Evolutionary conservation across 495 filamentous ascomycete genomes (phyloP).

Genomic region (Aspergillus cristatus): DNA sequence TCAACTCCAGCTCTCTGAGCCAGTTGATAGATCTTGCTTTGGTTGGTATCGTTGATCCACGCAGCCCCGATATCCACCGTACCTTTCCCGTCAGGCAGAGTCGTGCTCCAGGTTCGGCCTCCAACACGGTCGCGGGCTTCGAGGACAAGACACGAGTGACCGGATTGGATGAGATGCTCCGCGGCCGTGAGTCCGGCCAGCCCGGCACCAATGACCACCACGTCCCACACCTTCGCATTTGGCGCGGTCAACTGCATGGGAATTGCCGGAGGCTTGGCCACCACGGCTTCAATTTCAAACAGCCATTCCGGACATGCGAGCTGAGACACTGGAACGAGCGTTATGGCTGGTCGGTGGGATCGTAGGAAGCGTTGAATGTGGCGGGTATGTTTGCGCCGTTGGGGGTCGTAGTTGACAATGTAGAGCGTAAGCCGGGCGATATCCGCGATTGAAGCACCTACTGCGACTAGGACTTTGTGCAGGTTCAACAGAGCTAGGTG

Average conservation of each 20-base stretch:
- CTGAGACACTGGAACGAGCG: constrained; percentile 21
- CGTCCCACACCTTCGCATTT: constrained; percentile 14
- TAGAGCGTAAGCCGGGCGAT: constrained; percentile 24
- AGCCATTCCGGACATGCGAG: constrained; percentile 20
- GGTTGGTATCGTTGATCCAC: constrained; percentile 46
- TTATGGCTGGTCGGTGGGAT: constrained; percentile 21
- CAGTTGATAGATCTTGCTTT: constrained; percentile 27
- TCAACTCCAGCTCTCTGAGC: constrained; percentile 28
- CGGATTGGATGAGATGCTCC: constrained; percentile 24
- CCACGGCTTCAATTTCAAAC: constrained; percentile 29
- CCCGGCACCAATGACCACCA: constrained; percentile 43
- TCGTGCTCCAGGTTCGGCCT: constrained; percentile 34
- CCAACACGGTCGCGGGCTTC: constrained; percentile 45
- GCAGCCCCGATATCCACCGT: constrained; percentile 40
- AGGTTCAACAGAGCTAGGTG: constrained; percentile 24
- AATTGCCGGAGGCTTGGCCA: constrained; percentile 6
- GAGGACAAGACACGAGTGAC: constrained; percentile 32
- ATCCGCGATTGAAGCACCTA: constrained; percentile 10
- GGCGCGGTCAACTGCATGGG: constrained; percentile 2
- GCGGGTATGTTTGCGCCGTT: constrained; percentile 12
- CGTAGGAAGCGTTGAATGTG: constrained; percentile 19
- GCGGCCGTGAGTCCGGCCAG: constrained; percentile 42
- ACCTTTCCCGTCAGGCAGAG: constrained; percentile 12
- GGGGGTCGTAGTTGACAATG: constrained; percentile 24
- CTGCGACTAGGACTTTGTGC: constrained; percentile 7